Conservation (phyloP, 345 rosid genomes). For the Eucalyptus leucophloia region DNA sequence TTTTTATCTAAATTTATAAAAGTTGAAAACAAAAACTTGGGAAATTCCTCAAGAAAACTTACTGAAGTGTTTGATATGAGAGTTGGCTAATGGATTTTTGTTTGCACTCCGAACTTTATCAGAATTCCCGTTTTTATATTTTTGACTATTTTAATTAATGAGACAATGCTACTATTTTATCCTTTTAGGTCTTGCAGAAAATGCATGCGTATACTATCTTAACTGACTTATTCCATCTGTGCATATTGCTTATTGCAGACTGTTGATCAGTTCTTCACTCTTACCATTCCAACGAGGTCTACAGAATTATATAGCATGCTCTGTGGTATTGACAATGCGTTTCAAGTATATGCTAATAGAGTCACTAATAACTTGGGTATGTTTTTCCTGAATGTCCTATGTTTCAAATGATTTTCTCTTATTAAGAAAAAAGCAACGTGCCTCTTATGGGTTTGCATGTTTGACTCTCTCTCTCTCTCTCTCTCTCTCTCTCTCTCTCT, state of each 20-base stretch:
- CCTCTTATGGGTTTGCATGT: not conserved
- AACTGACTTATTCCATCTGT: not conserved
- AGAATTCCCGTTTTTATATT: not conserved
- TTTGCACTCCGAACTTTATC: not conserved
- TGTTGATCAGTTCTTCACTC: constrained; percentile 79
- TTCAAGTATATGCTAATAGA: constrained; percentile 69
- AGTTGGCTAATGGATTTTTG: not conserved
- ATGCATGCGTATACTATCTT: not conserved
- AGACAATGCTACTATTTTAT: not conserved
- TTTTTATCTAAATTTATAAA: not conserved
- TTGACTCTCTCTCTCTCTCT: not conserved
- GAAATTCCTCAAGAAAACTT: not conserved
- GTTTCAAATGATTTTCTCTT: not conserved
- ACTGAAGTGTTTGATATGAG: not conserved
- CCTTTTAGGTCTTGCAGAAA: not conserved
- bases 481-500: not conserved
- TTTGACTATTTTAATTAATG: not conserved
- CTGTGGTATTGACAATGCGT: constrained; percentile 82
- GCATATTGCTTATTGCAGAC: constrained; percentile 42
- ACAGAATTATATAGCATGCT: constrained; percentile 52
- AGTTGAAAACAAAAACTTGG: not conserved
- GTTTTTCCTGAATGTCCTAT: constrained; percentile 4
- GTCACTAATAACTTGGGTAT: constrained; percentile 66
- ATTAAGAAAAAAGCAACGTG: not conserved
- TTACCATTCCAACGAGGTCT: constrained; percentile 82